A percentile compares a stretch with the other conserved stretches of the same genome.
These are phyloP conservation scores for Onygenales sp. DNA, from an alignment of 2,329 filamentous ascomycete genomes.

Conservation along the genomic window DNA sequence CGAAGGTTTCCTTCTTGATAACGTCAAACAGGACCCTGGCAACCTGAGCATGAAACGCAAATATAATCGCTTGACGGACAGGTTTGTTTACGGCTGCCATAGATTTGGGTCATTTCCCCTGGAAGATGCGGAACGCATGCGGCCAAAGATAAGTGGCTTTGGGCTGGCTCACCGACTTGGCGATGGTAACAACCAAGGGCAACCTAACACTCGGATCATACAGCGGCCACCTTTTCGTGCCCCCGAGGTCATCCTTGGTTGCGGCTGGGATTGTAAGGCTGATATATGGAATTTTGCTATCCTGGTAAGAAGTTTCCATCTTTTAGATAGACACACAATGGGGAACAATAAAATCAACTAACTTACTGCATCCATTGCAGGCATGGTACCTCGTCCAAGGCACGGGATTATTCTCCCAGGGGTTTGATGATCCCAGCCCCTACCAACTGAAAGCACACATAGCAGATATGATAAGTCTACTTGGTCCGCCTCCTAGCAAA, in stretches of 20 bases:
- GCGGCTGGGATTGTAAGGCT: not conserved
- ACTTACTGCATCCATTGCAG: not conserved
- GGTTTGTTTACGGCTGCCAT: not conserved
- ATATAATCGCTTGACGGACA: not conserved
- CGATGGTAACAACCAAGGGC: not conserved
- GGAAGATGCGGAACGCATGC: not conserved
- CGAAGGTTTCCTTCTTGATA: not conserved
- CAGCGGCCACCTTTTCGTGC: not conserved
- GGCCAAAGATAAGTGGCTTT: conserved; percentile 1
- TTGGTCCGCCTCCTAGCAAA: conserved; percentile 27
- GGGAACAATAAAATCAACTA: no score
- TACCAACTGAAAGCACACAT: not conserved
- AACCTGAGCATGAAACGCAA: not conserved
- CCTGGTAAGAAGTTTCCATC: not conserved
- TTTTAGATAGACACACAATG: no score
- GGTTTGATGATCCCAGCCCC: not conserved
- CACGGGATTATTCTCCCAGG: not conserved
- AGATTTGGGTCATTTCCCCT: not conserved
- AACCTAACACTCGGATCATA: not conserved
- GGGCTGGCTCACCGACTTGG: not conserved
- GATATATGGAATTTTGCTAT: not conserved
- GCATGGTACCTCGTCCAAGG: not conserved
- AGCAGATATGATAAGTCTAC: conserved; percentile 32
- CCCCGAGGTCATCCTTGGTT: not conserved
- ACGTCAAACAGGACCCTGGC: not conserved